These are phyloP conservation scores for Agrocybe pediades DNA, from an alignment of 768 basidiomycete genomes.

Conservation along the genomic window DNA sequence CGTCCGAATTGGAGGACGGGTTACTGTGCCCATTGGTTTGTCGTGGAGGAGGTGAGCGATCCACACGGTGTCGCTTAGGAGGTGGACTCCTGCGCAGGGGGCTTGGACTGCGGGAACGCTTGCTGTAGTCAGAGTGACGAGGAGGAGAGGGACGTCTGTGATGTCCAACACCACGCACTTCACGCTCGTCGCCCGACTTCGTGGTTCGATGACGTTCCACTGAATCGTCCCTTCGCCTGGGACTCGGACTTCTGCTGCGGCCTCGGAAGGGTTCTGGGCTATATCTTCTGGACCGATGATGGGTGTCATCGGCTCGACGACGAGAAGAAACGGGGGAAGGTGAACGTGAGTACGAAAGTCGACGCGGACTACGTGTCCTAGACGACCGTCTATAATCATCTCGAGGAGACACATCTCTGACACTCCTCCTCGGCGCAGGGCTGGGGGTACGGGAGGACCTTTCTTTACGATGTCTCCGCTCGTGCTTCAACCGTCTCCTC, in stretches of 20 bases:
- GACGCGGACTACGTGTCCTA: slow-evolving; percentile 43
- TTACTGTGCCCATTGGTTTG: slow-evolving; percentile 18
- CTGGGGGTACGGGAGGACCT: slow-evolving; percentile 25
- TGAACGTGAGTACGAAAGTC: slow-evolving; percentile 36
- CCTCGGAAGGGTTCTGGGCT: slow-evolving; percentile 37
- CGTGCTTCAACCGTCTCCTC: slow-evolving; percentile 41
- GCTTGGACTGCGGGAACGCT: slow-evolving; percentile 41
- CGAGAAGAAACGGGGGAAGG: slow-evolving; percentile 42
- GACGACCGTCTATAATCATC: slow-evolving; percentile 7
- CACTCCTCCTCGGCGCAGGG: slow-evolving; percentile 13
- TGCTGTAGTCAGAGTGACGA: slow-evolving; percentile 31
- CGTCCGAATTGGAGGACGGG: slow-evolving; percentile 30
- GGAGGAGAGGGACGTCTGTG: slow-evolving; percentile 19
- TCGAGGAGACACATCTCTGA: slow-evolving; percentile 10
- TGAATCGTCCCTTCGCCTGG: slow-evolving; percentile 21
- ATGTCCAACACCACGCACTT: slow-evolving; percentile 28
- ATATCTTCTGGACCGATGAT: slow-evolving; percentile 23
- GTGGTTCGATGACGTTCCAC: slow-evolving; percentile 38
- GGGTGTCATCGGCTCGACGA: slow-evolving; percentile 29
- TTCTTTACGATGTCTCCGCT: slow-evolving; percentile 33
- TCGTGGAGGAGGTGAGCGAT: slow-evolving; percentile 35
- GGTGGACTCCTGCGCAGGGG: slow-evolving; percentile 29
- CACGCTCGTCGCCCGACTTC: slow-evolving; percentile 55
- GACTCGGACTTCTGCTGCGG: slow-evolving; percentile 31
- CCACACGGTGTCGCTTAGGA: slow-evolving; percentile 54